Base-by-base conservation (phyloP, 768 basidiomycete genomes). In the Russula griseocarnosa region DNA sequence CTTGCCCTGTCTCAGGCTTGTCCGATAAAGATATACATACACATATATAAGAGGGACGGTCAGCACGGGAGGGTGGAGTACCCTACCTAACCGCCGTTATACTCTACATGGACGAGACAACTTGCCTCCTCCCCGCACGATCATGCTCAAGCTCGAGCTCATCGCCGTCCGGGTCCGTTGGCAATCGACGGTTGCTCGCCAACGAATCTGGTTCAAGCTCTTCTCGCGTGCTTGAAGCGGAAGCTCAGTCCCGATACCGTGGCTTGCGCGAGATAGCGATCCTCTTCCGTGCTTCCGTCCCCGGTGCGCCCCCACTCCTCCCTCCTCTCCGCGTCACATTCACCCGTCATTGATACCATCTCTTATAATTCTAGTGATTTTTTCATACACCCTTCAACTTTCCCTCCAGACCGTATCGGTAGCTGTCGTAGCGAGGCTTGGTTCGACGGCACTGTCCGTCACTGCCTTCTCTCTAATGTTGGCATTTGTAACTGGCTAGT, bases 401-500 rank as follows among this genome's bases (percentile, higher is more conserved):
- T 89, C 87, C 5, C 79, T 88, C 42, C 88, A 89, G 72, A 86
- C 87, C 4, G 75, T 78, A 20, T 82, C 86, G 20, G 79, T 89
- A 57, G 67, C 88, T 38, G 79, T 90, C 67, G 81, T 80, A 13
- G 87, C 87, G 28, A 83, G 83, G 22, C 79, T 90, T 10, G 88
- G 89, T 3, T 83, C 88, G 22, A 77, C 85, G 66, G 84, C 87
- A 69, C 76, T 91, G 18, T 87, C 87, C 1, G 84, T 82, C 2
- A 81, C 89, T 14, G 87, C 89, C 49, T 87, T 90, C 69, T 81
- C 86, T 32, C 75, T 87, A 71, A 90, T 90, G 88, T 74, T 91
- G 68, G 88, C 87, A 16, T 87, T 84, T 71, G 88, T 89, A 9
- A 87, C 88, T 79, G 86, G 87, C 83, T 75, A 85, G 85, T 86